Evolutionary conservation across 2,329 filamentous ascomycete species (phyloP), one percentile per base, ranked within the genome.

Genomic region (Lomentospora prolificans): DNA sequence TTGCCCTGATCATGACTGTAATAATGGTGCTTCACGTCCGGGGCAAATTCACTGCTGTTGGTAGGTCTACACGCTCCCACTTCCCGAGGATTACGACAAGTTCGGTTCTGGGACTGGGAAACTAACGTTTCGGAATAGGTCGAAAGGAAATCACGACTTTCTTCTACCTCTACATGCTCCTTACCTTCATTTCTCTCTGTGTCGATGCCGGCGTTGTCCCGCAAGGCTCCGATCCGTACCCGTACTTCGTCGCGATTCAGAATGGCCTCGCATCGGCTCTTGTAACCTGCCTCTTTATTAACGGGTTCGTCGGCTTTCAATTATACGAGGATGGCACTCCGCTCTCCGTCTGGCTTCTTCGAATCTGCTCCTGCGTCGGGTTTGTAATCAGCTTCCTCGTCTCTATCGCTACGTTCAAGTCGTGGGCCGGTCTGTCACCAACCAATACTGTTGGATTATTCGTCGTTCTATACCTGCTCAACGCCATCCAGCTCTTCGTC

Each of bases 301-400:
- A 97, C 70, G 94, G 94, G 46, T 99, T 99, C 66, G 92, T 99
- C 55, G 94, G 94, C 31, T 99, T 99, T 72, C 94, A 97, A 72
- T 78, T 99, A 10, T 99, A 99, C 70, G 94, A 99, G 71, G 94
- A 99, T 65, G 94, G 94, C 53, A 99, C 94, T 1, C 86, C 87
- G 2, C 75, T 97, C 41, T 96, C 91, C 0, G 85, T 99, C 46
- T 99, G 94, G 94, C 83, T 96, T 63, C 75, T 99, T 59, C 85
- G 92, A 55, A 72, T 89, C 28, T 85, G 82, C 67, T 95, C 89
- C 2, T 72, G 87, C 14, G 81, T 77, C 60, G 92, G 95, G 74
- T 97, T 96, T 72, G 75, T 86, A 60, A 84, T 99, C 64, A 87
- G 86, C 51, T 94, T 94, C 66, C 82, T 92, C 55, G 85, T 99